Evolutionary conservation across 2,329 filamentous ascomycete genomes (phyloP).

Genomic region (Anisogramma anomala): DNA sequence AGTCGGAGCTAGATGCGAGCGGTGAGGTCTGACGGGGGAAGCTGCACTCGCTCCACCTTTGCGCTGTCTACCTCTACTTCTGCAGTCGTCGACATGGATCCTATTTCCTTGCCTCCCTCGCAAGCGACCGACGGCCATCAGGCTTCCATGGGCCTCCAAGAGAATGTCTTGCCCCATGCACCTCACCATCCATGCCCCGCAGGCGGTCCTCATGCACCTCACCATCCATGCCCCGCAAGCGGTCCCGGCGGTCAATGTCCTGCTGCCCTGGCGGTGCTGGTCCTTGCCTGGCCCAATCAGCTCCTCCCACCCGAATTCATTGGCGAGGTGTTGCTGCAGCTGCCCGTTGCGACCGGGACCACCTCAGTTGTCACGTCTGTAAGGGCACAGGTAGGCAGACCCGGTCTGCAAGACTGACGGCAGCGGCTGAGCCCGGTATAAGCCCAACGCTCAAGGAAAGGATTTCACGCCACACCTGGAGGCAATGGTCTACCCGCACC

Average conservation of each 20-base stretch:
- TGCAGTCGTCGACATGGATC: not conserved
- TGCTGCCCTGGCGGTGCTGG: slow-evolving; percentile 2
- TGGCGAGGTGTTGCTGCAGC: slow-evolving; percentile 10
- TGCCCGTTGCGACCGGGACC: slow-evolving; percentile 1
- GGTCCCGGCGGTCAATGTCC: slow-evolving; percentile 8
- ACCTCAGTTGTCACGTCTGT: slow-evolving; percentile 6
- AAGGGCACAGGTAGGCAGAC: not conserved
- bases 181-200: slow-evolving; percentile 1
- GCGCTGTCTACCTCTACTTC: not conserved
- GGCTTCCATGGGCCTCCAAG: not conserved
- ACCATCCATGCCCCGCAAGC: not conserved
- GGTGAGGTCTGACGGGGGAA: not conserved
- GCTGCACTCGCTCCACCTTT: not conserved
- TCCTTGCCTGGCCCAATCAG: slow-evolving; percentile 1
- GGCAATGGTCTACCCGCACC: not conserved
- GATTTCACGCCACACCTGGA: not conserved
- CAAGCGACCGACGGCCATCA: not conserved
- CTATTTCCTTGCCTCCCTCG: not conserved
- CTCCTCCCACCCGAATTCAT: slow-evolving; percentile 2
- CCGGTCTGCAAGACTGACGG: not conserved
- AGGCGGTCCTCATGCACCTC: slow-evolving; percentile 3
- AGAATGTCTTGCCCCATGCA: slow-evolving; percentile 1
- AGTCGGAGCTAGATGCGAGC: not conserved
- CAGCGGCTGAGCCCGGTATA: not conserved
- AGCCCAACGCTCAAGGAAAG: not conserved